Evolutionary conservation across 2,329 filamentous ascomycete species (phyloP).

Genomic region (Aspergillus intermedius): DNA sequence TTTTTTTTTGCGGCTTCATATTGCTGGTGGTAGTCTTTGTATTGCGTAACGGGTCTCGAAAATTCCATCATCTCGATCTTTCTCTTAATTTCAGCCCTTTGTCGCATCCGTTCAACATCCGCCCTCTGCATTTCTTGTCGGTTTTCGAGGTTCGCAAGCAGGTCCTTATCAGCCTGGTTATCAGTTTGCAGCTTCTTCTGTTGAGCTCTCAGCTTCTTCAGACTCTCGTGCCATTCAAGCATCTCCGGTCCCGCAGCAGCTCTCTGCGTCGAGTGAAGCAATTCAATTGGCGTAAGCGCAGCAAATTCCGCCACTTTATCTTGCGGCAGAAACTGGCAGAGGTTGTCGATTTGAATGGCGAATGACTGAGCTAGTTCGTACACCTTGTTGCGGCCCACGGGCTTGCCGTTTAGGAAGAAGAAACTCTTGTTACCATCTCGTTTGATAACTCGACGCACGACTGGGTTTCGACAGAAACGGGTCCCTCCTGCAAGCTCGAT

Average conservation of each 20-base stretch:
- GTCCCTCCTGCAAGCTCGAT: constrained; percentile 72
- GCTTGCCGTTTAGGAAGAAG: constrained; percentile 70
- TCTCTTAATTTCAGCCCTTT: constrained; percentile 63
- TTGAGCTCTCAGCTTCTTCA: constrained; percentile 64
- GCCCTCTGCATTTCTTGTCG: constrained; percentile 68
- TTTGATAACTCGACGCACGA: constrained; percentile 70
- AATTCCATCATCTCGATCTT: constrained; percentile 60
- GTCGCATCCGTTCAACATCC: constrained; percentile 75
- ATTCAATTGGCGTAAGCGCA: constrained; percentile 69
- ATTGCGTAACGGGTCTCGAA: constrained; percentile 60
- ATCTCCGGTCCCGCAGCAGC: constrained; percentile 80
- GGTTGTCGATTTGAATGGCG: constrained; percentile 92
- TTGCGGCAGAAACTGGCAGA: constrained; percentile 95
- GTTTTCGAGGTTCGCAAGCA: constrained; percentile 60
- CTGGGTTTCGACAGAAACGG: constrained; percentile 54
- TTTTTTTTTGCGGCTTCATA: constrained; percentile 49
- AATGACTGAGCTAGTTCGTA: constrained; percentile 62
- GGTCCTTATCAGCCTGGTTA: constrained; percentile 54
- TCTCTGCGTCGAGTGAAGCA: constrained; percentile 78
- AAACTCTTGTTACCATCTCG: constrained; percentile 73
- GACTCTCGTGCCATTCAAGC: constrained; percentile 65
- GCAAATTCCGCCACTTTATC: constrained; percentile 95
- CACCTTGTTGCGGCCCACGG: constrained; percentile 56
- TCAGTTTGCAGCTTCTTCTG: constrained; percentile 60
- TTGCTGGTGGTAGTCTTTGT: constrained; percentile 48